phyloP scores from a whole-genome alignment of 2,329 filamentous ascomycete genomes.

The Aspergillus novofumigatus region DNA sequence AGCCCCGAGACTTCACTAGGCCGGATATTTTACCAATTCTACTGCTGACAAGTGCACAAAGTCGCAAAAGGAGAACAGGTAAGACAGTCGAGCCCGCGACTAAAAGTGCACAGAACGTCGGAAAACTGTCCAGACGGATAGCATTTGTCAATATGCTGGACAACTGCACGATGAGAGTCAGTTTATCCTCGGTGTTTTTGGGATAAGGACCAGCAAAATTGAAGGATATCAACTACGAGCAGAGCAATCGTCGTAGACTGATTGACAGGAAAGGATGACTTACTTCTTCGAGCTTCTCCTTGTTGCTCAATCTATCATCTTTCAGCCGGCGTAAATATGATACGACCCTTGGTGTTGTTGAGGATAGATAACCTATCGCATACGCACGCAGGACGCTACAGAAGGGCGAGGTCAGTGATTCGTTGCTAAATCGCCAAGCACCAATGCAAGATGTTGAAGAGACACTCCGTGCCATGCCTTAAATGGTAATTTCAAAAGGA shows the following conservation, averaged over 20 bases:
- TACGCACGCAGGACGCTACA: constrained; percentile 44
- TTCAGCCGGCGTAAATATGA: constrained; percentile 34
- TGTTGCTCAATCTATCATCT: constrained; percentile 26
- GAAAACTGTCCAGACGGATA: constrained; percentile 46
- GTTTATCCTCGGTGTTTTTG: constrained; percentile 3
- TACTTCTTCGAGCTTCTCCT: constrained; percentile 37
- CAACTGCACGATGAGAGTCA: constrained; percentile 32
- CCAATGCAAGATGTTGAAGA: not conserved
- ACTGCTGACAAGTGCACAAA: constrained; percentile 22
- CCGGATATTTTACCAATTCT: constrained; percentile 14
- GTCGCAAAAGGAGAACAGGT: constrained; percentile 26
- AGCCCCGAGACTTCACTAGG: constrained; percentile 13
- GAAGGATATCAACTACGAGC: not conserved
- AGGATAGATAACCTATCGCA: constrained; percentile 46
- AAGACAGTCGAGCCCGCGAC: constrained; percentile 51
- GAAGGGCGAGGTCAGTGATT: constrained; percentile 1
- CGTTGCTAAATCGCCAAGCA: constrained; percentile 5
- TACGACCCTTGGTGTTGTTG: constrained; percentile 44
- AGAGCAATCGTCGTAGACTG: not conserved
- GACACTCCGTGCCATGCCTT: not conserved
- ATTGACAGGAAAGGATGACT: constrained; percentile 8
- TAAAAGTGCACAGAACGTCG: constrained; percentile 50
- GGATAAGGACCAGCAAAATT: not conserved
- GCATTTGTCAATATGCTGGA: constrained; percentile 35
- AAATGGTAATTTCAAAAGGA: not conserved